phyloP scores from a whole-genome alignment of 169 alveolate species.

The Plasmodium ovale region DNA sequence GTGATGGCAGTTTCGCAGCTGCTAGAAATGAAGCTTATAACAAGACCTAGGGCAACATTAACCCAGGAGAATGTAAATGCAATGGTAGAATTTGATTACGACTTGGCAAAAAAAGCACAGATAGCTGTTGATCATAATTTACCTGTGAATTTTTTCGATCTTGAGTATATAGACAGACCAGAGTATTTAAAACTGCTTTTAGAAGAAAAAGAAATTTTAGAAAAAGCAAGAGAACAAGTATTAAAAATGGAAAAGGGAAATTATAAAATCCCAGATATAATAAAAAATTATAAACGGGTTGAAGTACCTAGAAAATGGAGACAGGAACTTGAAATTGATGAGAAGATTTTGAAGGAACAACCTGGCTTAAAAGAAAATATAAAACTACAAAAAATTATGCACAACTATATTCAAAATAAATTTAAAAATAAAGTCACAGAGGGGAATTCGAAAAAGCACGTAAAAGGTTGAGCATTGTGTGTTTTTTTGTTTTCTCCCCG shows the following conservation, averaged over 20 bases:
- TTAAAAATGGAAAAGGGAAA: constrained; percentile 72
- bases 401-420: constrained; percentile 58
- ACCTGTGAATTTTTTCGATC: constrained; percentile 84
- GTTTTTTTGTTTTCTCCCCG: background rate
- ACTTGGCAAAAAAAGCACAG: constrained; percentile 86
- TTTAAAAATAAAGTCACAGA: constrained; percentile 44
- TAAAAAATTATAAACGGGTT: constrained; percentile 75
- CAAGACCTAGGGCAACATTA: constrained; percentile 86
- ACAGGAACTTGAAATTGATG: constrained; percentile 75
- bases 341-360: constrained; percentile 62
- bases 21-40: constrained; percentile 86
- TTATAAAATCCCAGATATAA: constrained; percentile 52
- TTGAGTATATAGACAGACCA: constrained; percentile 84
- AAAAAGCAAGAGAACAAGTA: constrained; percentile 74
- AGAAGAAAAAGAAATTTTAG: constrained; percentile 69
- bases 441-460: constrained; percentile 13
- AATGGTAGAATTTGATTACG: constrained; percentile 85
- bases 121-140: constrained; percentile 87
- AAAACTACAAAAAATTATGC: constrained; percentile 73
- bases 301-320: constrained; percentile 77
- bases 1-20: constrained; percentile 88
- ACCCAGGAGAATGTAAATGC: constrained; percentile 88
- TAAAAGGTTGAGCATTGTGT: constrained; percentile 19
- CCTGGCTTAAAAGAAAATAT: constrained; percentile 77
- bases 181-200: constrained; percentile 57